phyloP scores from a whole-genome alignment of 2,329 filamentous ascomycete species.

The Pseudopyrenochaeta lycopersici region DNA sequence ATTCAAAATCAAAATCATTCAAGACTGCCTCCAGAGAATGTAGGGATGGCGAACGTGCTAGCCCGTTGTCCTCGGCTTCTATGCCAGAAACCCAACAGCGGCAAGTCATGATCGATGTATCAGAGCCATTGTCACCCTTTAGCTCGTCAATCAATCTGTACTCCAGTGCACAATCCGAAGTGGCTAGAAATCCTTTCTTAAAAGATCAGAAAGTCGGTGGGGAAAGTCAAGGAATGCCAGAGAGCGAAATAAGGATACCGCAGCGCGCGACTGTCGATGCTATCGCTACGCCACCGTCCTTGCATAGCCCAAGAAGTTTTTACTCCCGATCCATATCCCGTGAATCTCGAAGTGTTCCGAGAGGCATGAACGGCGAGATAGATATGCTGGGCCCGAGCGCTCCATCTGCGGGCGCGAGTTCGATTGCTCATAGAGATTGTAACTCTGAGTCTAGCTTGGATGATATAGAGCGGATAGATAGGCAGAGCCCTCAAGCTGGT shows the following conservation, averaged over 20 bases:
- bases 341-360: neutral
- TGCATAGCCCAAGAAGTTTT: neutral
- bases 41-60: neutral
- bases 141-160: neutral
- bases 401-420: neutral
- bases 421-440: neutral
- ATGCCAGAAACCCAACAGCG: neutral
- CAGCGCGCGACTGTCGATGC: neutral
- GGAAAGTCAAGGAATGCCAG: neutral
- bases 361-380: neutral
- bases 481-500: neutral
- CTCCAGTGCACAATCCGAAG: neutral
- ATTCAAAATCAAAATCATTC: neutral
- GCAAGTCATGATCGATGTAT: neutral
- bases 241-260: neutral
- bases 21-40: neutral
- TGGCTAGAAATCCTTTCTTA: neutral
- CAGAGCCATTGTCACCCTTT: neutral
- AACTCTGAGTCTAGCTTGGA: slow-evolving; percentile 6
- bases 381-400: neutral
- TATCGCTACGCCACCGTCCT: too few species aligned
- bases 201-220: neutral
- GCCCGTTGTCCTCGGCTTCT: neutral
- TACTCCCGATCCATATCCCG: neutral
- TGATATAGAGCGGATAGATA: neutral